A percentile compares a stretch with the other conserved stretches of the same genome.
Conservation (phyloP, 2,329 filamentous ascomycete genomes). For the Penicillium sp. region DNA sequence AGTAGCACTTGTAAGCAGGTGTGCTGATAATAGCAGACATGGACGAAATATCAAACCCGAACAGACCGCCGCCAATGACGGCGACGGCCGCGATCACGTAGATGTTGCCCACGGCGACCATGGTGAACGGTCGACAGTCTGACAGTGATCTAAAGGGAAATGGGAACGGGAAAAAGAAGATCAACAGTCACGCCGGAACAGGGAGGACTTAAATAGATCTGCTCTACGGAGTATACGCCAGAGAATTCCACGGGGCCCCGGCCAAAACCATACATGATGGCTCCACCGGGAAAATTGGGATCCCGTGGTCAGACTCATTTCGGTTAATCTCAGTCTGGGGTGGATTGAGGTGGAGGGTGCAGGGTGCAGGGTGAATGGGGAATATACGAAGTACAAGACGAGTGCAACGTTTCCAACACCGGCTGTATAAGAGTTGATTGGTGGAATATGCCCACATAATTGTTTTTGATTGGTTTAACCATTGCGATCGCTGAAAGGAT, state of each 20-base stretch:
- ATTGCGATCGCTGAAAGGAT: constrained; percentile 11
- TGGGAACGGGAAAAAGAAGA: background rate
- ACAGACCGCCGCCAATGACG: constrained; percentile 35
- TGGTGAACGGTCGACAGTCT: constrained; percentile 7
- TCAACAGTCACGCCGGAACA: background rate
- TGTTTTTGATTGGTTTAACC: constrained; percentile 4
- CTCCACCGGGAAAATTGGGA: background rate
- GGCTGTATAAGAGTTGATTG: constrained; percentile 1
- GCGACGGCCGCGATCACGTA: constrained; percentile 56
- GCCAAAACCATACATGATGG: background rate
- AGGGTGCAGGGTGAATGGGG: too few species aligned
- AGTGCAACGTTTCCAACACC: constrained; percentile 9
- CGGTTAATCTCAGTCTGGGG: constrained; percentile 3
- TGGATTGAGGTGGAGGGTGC: background rate
- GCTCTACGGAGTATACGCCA: background rate
- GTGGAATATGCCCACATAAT: constrained; percentile 5
- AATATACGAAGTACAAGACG: constrained; percentile 7
- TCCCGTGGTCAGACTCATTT: constrained; percentile 1
- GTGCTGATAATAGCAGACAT: constrained; percentile 33
- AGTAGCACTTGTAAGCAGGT: constrained; percentile 62
- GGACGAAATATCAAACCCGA: constrained; percentile 36
- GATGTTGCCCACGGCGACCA: constrained; percentile 48
- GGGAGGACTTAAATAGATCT: constrained; percentile 4
- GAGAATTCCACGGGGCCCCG: background rate
- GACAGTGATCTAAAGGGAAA: background rate